Evolutionary conservation across 805 yeast species (phyloP).

Genomic region (Torulaspora delbrueckii): DNA sequence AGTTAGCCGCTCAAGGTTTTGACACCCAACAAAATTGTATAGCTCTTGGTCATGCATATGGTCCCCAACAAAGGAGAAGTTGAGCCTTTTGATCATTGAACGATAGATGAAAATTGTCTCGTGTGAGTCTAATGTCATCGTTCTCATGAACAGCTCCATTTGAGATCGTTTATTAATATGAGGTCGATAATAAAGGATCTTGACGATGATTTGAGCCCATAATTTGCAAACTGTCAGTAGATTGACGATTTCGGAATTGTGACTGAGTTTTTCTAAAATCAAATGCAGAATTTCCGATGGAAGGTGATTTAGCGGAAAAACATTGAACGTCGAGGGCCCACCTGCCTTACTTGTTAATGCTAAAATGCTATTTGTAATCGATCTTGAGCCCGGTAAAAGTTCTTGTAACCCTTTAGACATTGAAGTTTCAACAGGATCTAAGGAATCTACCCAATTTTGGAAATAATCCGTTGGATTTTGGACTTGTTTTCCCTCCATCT

Average conservation of each 20-base stretch:
- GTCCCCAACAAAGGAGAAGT: slow-evolving; percentile 68
- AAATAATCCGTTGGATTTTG: slow-evolving; percentile 27
- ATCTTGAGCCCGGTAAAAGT: slow-evolving; percentile 18
- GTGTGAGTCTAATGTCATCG: slow-evolving; percentile 26
- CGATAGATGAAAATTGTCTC: slow-evolving; percentile 63
- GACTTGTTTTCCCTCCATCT: slow-evolving; percentile 14
- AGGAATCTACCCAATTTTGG: slow-evolving; percentile 21
- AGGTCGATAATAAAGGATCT: slow-evolving; percentile 85
- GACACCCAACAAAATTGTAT: slow-evolving; percentile 58
- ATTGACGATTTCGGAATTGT: slow-evolving; percentile 54
- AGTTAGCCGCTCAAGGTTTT: slow-evolving; percentile 77
- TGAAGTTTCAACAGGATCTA: slow-evolving; percentile 23
- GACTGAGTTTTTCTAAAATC: slow-evolving; percentile 58
- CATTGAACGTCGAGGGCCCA: not conserved
- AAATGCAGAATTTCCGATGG: slow-evolving; percentile 58
- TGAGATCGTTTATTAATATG: slow-evolving; percentile 55
- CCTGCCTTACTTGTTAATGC: slow-evolving; percentile 2
- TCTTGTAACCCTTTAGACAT: slow-evolving; percentile 21
- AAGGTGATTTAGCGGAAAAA: slow-evolving; percentile 33
- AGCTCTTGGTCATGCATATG: slow-evolving; percentile 62
- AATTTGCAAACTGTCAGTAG: slow-evolving; percentile 69
- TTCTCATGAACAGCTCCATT: slow-evolving; percentile 38
- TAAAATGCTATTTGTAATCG: slow-evolving; percentile 10
- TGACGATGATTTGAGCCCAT: slow-evolving; percentile 76
- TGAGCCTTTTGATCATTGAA: slow-evolving; percentile 68